Conservation (phyloP, 257 asterid species). For the Hygrophila difformis region DNA sequence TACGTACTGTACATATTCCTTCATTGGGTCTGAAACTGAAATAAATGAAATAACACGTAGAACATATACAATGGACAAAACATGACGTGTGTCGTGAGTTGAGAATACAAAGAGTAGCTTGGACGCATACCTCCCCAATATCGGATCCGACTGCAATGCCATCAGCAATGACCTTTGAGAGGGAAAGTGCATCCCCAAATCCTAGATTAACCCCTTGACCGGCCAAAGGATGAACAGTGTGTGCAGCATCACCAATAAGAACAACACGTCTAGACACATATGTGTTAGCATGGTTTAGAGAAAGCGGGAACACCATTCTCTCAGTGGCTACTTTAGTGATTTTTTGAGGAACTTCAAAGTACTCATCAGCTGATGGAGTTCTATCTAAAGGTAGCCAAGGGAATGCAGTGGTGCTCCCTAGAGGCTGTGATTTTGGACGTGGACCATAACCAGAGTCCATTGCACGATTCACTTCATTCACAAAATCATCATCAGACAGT, state of each 20-base stretch:
- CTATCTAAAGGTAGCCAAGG: constrained; percentile 49
- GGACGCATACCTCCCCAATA: constrained; percentile 74
- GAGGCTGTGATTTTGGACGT: constrained; percentile 45
- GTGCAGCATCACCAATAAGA: constrained; percentile 95
- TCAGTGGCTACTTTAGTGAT: constrained; percentile 50
- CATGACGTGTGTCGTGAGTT: background rate
- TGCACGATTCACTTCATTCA: constrained; percentile 57
- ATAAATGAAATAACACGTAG: background rate
- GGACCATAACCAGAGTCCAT: constrained; percentile 79
- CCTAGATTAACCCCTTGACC: constrained; percentile 99
- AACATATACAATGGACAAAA: background rate
- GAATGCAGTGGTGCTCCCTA: constrained; percentile 25
- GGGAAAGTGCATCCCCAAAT: constrained; percentile 72
- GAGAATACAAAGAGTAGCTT: constrained; percentile 2
- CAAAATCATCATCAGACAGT: constrained; percentile 52
- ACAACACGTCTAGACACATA: constrained; percentile 54
- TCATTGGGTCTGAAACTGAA: background rate
- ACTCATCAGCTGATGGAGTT: constrained; percentile 39
- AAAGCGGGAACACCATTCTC: constrained; percentile 88
- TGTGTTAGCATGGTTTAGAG: constrained; percentile 69
- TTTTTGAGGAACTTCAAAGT: constrained; percentile 75
- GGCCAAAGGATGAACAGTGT: constrained; percentile 97
- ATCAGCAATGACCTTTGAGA: constrained; percentile 67
- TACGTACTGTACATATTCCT: no score
- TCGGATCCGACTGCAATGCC: constrained; percentile 89